These are phyloP conservation scores for Shiraia sp. DNA, from an alignment of 2,329 filamentous ascomycete genomes.

Conservation along the genomic window DNA sequence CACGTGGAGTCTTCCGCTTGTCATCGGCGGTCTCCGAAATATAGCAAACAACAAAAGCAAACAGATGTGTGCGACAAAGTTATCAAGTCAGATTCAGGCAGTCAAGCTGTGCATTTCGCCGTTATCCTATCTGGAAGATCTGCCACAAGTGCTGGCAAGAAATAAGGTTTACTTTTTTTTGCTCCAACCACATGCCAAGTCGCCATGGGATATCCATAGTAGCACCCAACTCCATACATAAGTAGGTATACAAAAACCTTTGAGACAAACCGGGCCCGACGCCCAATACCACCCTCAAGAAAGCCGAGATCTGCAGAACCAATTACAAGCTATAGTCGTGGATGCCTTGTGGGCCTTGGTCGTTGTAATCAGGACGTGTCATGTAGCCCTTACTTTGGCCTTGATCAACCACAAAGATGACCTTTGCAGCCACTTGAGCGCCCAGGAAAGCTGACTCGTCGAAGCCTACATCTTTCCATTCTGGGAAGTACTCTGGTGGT, in stretches of 20 bases:
- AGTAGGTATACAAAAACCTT: slow-evolving; percentile 16
- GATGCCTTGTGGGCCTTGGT: slow-evolving; percentile 66
- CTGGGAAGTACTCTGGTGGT: slow-evolving; percentile 82
- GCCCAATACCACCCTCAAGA: background rate
- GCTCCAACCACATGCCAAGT: slow-evolving; percentile 1
- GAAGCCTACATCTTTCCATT: slow-evolving; percentile 77
- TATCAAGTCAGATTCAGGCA: background rate
- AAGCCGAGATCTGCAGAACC: background rate
- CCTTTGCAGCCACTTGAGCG: slow-evolving; percentile 81
- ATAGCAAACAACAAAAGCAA: slow-evolving; percentile 12
- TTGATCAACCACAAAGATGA: slow-evolving; percentile 71
- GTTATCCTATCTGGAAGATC: slow-evolving; percentile 10
- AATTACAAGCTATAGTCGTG: slow-evolving; percentile 55
- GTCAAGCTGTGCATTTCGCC: slow-evolving; percentile 10
- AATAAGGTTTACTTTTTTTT: slow-evolving; percentile 3
- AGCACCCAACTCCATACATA: slow-evolving; percentile 4
- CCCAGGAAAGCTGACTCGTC: slow-evolving; percentile 89
- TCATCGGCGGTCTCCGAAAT: slow-evolving; percentile 22
- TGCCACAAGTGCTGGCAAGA: background rate
- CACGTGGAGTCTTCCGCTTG: slow-evolving; percentile 19
- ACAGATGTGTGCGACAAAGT: background rate
- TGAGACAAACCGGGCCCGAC: background rate
- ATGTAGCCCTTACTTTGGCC: slow-evolving; percentile 70
- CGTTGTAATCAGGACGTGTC: slow-evolving; percentile 69
- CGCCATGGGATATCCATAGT: slow-evolving; percentile 5